Evolutionary conservation across 129 eudicot species (phyloP), one percentile per base, ranked within the genome.

Genomic region (Erigeron canadensis): DNA sequence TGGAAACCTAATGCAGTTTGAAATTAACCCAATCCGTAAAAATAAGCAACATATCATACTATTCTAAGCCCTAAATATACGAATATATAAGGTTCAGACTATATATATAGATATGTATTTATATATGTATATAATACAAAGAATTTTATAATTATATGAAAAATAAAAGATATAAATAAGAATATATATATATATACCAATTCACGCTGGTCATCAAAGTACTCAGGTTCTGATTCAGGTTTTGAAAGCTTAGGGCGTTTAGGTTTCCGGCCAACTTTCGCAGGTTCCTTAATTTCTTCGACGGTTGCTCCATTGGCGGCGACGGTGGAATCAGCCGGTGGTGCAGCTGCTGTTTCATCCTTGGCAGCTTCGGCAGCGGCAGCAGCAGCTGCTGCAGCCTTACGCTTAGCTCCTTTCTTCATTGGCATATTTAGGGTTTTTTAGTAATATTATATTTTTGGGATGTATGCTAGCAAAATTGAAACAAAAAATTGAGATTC

Each of bases 331-430:
- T 13, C 77, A 2, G 73, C 65, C 0, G 77, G 4, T 54, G 73
- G 23, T 2, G 81, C 64, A 11, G 55, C 46, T 69, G 74, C 73
- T 9, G 57, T 56, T 69, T 75, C 74, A 6, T 70, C 78, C 63
- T 83, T 83, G 39, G 79, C 71, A 40, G 61, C 60, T 66, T 48
- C n/a, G 5, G 17, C 53, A 5, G 78, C 77, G 22, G 74, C 74
- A 28, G 76, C 82, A 2, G 34, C 34, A 28, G 34, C 34, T 0
- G 34, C 6, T 37, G 73, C 60, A 62, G 80, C 70, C 86, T 86
- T 88, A 57, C 91, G 75, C 86, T 91, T 87, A 7, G 91, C 74
- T 10, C 90, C 94, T 71, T 88, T 91, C 83, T 77, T 84, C 97
- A 88, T 91, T 15, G 82, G 75, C 62, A 58, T 68, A 66, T 58